These are phyloP conservation scores for Fulvia fulva DNA, from an alignment of 2,329 filamentous ascomycete species.

Conservation along the genomic window DNA sequence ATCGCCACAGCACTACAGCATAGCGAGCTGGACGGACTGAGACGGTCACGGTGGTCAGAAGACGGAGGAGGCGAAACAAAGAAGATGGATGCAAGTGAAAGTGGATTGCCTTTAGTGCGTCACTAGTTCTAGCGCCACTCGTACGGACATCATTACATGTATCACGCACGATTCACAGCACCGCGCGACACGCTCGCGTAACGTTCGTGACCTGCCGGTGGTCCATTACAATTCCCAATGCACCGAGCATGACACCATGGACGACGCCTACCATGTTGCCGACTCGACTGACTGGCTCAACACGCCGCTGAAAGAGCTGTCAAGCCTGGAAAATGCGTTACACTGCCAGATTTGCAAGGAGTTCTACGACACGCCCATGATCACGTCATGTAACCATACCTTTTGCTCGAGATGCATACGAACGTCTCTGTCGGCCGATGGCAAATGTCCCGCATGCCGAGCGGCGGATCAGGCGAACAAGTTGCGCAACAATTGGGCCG, in stretches of 20 bases:
- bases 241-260: conserved; percentile 8
- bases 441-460: conserved; percentile 83
- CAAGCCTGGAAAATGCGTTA: conserved; percentile 74
- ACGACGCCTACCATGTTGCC: conserved; percentile 46
- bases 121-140: background rate
- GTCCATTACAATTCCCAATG: background rate
- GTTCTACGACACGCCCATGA: conserved; percentile 90
- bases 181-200: background rate
- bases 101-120: background rate
- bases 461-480: conserved; percentile 76
- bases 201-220: background rate
- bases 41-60: too few relatives aligned
- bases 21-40: background rate
- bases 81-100: background rate
- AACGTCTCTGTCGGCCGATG: conserved; percentile 73
- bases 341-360: conserved; percentile 98
- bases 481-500: conserved; percentile 75
- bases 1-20: background rate
- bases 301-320: conserved; percentile 64
- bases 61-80: background rate
- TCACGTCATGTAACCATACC: conserved; percentile 90
- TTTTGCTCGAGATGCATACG: conserved; percentile 97
- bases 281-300: conserved; percentile 83
- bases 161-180: too few relatives aligned
- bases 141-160: too few relatives aligned